Conservation (phyloP, 805 yeast species). For the Lachancea mirantina region DNA sequence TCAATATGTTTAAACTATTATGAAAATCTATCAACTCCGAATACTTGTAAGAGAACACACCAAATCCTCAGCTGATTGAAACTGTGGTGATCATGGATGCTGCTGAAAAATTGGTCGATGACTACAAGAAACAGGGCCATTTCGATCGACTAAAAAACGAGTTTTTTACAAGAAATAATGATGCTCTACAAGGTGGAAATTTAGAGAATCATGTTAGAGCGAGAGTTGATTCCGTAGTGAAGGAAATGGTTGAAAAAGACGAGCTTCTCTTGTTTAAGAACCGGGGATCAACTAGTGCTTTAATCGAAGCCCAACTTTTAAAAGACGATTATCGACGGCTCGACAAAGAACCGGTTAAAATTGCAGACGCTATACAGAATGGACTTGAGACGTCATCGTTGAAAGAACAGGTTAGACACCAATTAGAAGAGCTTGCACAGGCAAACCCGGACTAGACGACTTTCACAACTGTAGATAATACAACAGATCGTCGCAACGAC, state of each 20-base stretch:
- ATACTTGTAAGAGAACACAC: too few relatives aligned
- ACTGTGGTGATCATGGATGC: too few relatives aligned
- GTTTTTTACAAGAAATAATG: constrained; percentile 15
- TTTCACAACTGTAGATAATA: constrained; percentile 19
- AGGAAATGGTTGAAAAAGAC: constrained; percentile 24
- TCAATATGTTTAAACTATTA: too few relatives aligned
- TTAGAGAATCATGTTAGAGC: constrained; percentile 17
- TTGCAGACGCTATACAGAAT: constrained; percentile 16
- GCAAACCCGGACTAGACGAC: background rate
- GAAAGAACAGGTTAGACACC: constrained; percentile 12
- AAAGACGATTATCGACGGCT: constrained; percentile 23
- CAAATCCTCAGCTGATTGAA: too few relatives aligned
- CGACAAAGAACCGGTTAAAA: constrained; percentile 13
- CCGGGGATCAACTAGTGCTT: constrained; percentile 30
- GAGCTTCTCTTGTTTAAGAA: constrained; percentile 28
- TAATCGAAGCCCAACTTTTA: constrained; percentile 28
- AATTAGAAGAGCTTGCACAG: background rate
- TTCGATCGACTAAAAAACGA: constrained; percentile 27
- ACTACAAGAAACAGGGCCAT: constrained; percentile 29
- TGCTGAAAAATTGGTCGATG: constrained; percentile 23
- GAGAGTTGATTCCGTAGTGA: constrained; percentile 20
- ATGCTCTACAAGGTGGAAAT: constrained; percentile 3
- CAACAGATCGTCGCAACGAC: constrained; percentile 55
- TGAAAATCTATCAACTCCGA: too few relatives aligned
- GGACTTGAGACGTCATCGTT: constrained; percentile 18